These are phyloP conservation scores for Usnea hakonensis DNA, from an alignment of 495 filamentous ascomycete species.

Conservation along the genomic window DNA sequence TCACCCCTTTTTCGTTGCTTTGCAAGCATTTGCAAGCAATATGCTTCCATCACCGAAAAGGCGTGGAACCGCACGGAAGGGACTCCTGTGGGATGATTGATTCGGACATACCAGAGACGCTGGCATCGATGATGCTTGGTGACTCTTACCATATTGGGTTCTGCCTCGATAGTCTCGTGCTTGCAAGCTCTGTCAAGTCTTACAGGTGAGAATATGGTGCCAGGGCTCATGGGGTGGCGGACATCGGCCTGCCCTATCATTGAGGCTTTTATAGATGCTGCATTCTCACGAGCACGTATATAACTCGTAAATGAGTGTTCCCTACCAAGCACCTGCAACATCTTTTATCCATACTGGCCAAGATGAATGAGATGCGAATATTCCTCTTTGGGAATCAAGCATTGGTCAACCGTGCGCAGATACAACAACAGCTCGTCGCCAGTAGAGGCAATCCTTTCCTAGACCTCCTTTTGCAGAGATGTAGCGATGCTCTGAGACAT, in stretches of 20 bases:
- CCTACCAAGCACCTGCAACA: neutral
- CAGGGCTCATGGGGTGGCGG: neutral
- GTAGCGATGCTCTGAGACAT: conserved; percentile 52
- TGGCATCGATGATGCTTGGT: neutral
- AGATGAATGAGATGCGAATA: conserved; percentile 11
- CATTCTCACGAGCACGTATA: neutral
- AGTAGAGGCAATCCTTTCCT: conserved; percentile 58
- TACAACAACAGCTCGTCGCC: conserved; percentile 51
- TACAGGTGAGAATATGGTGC: neutral
- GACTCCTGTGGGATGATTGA: neutral
- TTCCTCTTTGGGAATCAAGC: conserved; percentile 72
- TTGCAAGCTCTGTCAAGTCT: neutral
- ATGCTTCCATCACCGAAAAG: neutral
- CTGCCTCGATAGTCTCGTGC: neutral
- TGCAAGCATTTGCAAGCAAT: too few species aligned
- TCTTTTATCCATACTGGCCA: neutral
- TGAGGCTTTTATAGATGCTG: conserved; percentile 6
- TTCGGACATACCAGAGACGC: neutral
- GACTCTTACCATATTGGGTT: neutral
- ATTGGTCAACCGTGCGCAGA: conserved; percentile 57
- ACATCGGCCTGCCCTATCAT: neutral
- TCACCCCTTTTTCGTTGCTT: neutral
- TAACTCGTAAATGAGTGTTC: neutral
- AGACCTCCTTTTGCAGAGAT: conserved; percentile 56
- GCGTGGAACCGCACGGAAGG: neutral